These are phyloP conservation scores for Saccharomycopsis amapae DNA, from an alignment of 805 yeast species.

Conservation along the genomic window DNA sequence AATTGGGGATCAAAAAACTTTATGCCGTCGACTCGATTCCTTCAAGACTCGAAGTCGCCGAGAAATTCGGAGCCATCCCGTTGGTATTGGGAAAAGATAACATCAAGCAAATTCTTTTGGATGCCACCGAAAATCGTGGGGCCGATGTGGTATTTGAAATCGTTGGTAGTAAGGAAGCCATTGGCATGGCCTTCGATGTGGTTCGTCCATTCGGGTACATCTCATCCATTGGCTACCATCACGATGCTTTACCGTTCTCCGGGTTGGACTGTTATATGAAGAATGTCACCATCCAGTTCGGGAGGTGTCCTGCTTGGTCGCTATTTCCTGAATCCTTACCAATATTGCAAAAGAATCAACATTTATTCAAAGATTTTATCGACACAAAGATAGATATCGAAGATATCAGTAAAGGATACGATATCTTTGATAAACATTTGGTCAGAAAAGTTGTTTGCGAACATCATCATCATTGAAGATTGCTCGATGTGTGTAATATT, in stretches of 20 bases:
- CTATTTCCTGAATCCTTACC: constrained; percentile 46
- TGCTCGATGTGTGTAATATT: background rate
- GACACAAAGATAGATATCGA: constrained; percentile 40
- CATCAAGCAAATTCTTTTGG: constrained; percentile 28
- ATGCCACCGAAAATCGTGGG: constrained; percentile 40
- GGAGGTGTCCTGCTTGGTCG: constrained; percentile 57
- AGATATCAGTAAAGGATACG: constrained; percentile 41
- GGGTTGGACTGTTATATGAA: constrained; percentile 54
- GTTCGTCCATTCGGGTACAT: constrained; percentile 54
- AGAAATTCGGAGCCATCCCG: constrained; percentile 43
- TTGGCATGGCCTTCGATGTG: constrained; percentile 43
- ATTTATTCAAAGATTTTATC: constrained; percentile 43
- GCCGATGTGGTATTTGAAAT: constrained; percentile 57
- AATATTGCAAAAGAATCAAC: constrained; percentile 38
- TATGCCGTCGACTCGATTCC: constrained; percentile 46
- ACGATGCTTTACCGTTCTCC: constrained; percentile 46
- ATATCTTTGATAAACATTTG: constrained; percentile 44
- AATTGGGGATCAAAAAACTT: constrained; percentile 37
- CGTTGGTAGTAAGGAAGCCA: constrained; percentile 49
- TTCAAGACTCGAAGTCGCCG: constrained; percentile 39
- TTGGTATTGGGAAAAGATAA: constrained; percentile 39
- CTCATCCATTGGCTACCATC: constrained; percentile 54
- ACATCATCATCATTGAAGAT: constrained; percentile 4
- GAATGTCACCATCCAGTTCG: constrained; percentile 50
- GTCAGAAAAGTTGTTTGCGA: constrained; percentile 49